Conservation (phyloP, 805 yeast species). For the Saturnispora gosingensis region DNA sequence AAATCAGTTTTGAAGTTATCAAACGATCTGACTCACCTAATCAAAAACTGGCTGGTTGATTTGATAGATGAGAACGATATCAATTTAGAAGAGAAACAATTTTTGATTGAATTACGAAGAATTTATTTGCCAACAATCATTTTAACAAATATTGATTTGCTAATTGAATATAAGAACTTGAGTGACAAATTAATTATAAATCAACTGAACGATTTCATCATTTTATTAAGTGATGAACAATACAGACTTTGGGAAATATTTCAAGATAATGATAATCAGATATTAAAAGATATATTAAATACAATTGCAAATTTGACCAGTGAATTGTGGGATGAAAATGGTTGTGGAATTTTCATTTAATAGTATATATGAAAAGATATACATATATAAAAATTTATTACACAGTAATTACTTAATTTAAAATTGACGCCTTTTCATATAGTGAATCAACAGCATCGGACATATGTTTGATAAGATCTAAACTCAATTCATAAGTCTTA, state of each 20-base stretch:
- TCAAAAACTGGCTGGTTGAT: constrained; percentile 28
- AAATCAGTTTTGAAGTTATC: constrained; percentile 13
- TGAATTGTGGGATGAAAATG: constrained; percentile 19
- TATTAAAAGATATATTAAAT: constrained; percentile 34
- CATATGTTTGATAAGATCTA: constrained; percentile 80
- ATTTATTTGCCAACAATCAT: constrained; percentile 67
- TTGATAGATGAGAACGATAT: constrained; percentile 16
- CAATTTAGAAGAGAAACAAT: constrained; percentile 27
- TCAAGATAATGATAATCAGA: constrained; percentile 14
- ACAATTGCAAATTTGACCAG: constrained; percentile 49
- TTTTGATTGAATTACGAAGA: constrained; percentile 48
- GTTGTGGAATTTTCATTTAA: constrained; percentile 33
- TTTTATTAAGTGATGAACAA: constrained; percentile 58
- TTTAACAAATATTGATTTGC: constrained; percentile 53
- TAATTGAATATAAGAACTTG: constrained; percentile 32
- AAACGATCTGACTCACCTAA: constrained; percentile 13
- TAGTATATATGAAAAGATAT: not conserved
- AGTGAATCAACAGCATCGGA: constrained; percentile 81
- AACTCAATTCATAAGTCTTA: constrained; percentile 77
- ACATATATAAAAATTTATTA: constrained; percentile 1
- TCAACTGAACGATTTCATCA: constrained; percentile 52
- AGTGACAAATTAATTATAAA: constrained; percentile 36
- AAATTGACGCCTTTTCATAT: constrained; percentile 85
- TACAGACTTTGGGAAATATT: constrained; percentile 50
- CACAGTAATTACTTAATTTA: constrained; percentile 39